Evolutionary conservation across 768 basidiomycete genomes (phyloP), one percentile per base, ranked within the genome.

Genomic region (Pisolithus albus): DNA sequence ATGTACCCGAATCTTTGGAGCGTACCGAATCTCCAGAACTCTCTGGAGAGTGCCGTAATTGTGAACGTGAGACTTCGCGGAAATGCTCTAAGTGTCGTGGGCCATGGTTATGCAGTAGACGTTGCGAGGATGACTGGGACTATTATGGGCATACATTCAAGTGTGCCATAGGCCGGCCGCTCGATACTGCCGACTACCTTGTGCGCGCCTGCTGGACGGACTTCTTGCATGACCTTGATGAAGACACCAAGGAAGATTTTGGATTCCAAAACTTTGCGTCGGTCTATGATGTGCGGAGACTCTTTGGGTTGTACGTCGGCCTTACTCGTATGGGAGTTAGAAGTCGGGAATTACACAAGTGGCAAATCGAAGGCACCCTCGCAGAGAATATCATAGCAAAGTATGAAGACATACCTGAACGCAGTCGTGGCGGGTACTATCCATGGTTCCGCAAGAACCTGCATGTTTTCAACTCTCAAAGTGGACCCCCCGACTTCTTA

Each of bases 401-500:
- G 1, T 71, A 55, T 52, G 61, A 68, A 30, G 40, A 37, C 6
- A n/a, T 66, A 9, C 67, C 67, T 1, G 36, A 46, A 21, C 13
- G 23, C 16, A 10, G 18, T 26, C 58, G 63, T 44, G 70, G 67
- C n/a, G 54, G 30, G 6, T 68, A 65, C 55, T 71, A 67, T 50
- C 43, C 63, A 1, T 70, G 71, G 71, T 69, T 72, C 47, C 55
- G 68, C 24, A 8, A 65, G 36, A 65, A 72, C 52, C 61, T 65
- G 44, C 55, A 61, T 30, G 50, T 72, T 15, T 42, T 72, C 32
- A 61, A 70, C 26, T 28, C 16, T n/a, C 16, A 18, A 18, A 30
- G 15, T 15, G 16, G 16, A 41, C 8, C 49, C 18, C 39, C 26
- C 18, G 38, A 49, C 23, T 18, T 49, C 7, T 5, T 49, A 2